Conservation (phyloP, 2,329 filamentous ascomycete species). For the Sporothrix schenckii region DNA sequence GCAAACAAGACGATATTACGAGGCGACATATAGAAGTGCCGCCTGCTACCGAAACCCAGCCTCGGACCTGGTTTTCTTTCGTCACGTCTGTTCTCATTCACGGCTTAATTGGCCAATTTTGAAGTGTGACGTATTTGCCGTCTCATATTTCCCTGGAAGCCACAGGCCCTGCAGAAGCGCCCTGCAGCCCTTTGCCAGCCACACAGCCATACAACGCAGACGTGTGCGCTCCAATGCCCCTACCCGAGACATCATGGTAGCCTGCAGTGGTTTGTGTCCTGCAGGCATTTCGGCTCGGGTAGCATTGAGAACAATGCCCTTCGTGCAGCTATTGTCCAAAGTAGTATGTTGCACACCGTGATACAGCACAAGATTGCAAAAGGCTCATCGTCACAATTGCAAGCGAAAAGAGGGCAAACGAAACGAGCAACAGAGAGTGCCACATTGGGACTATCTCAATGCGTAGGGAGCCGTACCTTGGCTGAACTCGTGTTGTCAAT, state of each 20-base stretch:
- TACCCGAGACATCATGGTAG: background rate
- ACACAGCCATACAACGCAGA: background rate
- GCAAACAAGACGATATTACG: background rate
- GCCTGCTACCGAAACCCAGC: slow-evolving; percentile 12
- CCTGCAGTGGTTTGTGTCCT: background rate
- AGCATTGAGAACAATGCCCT: background rate
- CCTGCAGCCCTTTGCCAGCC: background rate
- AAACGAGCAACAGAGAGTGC: background rate
- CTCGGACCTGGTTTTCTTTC: slow-evolving; percentile 6
- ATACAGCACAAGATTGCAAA: slow-evolving; percentile 9
- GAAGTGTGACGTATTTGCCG: slow-evolving; percentile 22
- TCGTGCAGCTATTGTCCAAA: background rate
- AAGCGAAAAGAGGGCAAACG: background rate
- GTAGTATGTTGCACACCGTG: background rate
- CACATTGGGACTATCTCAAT: background rate
- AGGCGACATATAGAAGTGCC: slow-evolving; percentile 8
- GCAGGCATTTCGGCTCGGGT: background rate
- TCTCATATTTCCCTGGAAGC: slow-evolving; percentile 1
- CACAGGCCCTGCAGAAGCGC: background rate
- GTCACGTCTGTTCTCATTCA: background rate
- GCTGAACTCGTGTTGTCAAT: background rate
- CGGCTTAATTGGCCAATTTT: background rate
- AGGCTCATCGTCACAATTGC: background rate
- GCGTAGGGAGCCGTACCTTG: background rate
- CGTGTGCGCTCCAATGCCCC: slow-evolving; percentile 1